Evolutionary conservation across 495 filamentous ascomycete genomes (phyloP).

Genomic region (Podospora fimiseda): DNA sequence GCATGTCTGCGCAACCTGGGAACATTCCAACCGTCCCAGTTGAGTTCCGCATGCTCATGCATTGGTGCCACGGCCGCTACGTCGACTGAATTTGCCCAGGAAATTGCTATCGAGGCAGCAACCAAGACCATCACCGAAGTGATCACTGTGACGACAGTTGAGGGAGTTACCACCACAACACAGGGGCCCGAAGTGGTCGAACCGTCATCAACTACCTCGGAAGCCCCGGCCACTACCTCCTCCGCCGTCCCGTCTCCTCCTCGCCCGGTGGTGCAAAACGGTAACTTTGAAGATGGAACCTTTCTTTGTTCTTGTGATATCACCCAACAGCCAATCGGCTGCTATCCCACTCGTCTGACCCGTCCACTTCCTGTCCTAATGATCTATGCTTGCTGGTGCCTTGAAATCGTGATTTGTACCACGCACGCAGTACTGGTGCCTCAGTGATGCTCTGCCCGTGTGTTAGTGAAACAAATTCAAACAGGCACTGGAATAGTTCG

Average conservation of each 20-base stretch:
- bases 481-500: too few species aligned
- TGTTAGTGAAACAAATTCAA: too few species aligned
- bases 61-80: background rate
- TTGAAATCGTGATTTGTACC: too few species aligned
- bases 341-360: too few species aligned
- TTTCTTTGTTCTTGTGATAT: too few species aligned
- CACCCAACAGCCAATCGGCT: too few species aligned
- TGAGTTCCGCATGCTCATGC: background rate
- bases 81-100: background rate
- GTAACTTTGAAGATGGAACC: background rate
- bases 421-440: too few species aligned
- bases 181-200: background rate
- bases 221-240: background rate
- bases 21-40: background rate
- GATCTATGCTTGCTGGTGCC: too few species aligned
- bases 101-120: background rate
- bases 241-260: background rate
- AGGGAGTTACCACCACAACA: background rate
- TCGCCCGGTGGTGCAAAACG: background rate
- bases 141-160: background rate
- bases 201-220: background rate
- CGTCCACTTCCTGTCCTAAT: too few species aligned
- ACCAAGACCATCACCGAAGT: background rate
- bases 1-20: background rate
- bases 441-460: too few species aligned